Base-by-base conservation (phyloP, 768 basidiomycete species). In the Kwoniella dendrophila region DNA sequence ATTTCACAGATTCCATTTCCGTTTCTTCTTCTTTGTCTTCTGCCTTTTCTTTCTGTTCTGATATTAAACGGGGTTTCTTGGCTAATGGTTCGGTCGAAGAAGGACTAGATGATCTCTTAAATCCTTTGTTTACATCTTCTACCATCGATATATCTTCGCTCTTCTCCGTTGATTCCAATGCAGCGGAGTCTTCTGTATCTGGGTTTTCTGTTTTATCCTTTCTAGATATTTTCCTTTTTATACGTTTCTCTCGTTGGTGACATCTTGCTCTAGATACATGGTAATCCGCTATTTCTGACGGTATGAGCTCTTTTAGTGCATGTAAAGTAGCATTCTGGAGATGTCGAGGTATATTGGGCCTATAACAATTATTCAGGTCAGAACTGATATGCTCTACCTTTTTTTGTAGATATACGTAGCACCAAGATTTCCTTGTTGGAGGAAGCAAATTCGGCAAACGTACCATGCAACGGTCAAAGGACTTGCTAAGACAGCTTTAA, bases 321-420 rank as follows among this genome's bases (percentile, higher is more conserved):
- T 66, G 66, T 11, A 72, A 33, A 7, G 68, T 66, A 8, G 69
- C 60, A 10, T 33, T 63, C 43, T 76, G 74, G 0, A 73, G 53
- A 66, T 76, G 68, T 40, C 43, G 49, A 3, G 74, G 74, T 22
- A 73, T 59, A 34, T 66, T 72, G 26, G 74, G 74, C 74, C 74
- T 76, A 55, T 34, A 6, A 43, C 6, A 8, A n/a, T n/a, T n/a
- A 56, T 20, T 22, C 22, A 20, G 4, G 40, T 10, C 11, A 18
- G 12, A 12, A 40, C 6, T 18, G 0, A 3, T 50, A 24, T 29
- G 38, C 38, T 40, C 38, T 40, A 40, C 20, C 38, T 4, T 40
- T 20, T 16, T 40, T 1, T 14, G 1, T 40, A 1, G n/a, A n/a
- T n/a, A n/a, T n/a, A n/a, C n/a, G n/a, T n/a, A n/a, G n/a, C n/a